Evolutionary conservation across 371 early-diverging fungal species (phyloP).

Genomic region (Batkoa obscura): DNA sequence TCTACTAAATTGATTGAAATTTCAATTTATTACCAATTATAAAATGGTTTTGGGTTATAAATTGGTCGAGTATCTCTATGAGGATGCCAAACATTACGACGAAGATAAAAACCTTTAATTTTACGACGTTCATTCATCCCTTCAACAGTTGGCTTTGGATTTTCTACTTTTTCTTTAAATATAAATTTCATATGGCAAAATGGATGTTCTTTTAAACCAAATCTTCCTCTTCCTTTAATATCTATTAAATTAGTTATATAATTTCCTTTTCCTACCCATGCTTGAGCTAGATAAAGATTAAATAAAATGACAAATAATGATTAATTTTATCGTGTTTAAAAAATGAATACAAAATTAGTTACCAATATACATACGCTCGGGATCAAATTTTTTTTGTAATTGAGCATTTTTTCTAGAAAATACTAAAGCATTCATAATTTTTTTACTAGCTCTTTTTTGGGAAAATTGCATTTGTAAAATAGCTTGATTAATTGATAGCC

Average conservation of each 20-base stretch:
- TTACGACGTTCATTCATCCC: slow-evolving; percentile 24
- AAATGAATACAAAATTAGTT: slow-evolving; percentile 4
- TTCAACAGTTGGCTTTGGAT: slow-evolving; percentile 12
- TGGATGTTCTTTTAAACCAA: slow-evolving; percentile 60
- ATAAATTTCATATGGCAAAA: slow-evolving; percentile 67
- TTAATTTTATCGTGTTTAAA: neutral
- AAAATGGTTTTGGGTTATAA: slow-evolving; percentile 48
- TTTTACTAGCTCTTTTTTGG: slow-evolving; percentile 50
- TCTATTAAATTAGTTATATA: slow-evolving; percentile 43
- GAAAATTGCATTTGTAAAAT: slow-evolving; percentile 75
- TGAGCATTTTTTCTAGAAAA: slow-evolving; percentile 52
- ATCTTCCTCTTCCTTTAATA: slow-evolving; percentile 63
- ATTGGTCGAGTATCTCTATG: slow-evolving; percentile 53
- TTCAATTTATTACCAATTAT: no score
- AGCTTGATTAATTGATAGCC: slow-evolving; percentile 58
- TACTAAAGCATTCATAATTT: slow-evolving; percentile 44
- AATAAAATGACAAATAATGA: neutral
- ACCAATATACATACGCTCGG: slow-evolving; percentile 30
- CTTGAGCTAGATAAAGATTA: slow-evolving; percentile 25
- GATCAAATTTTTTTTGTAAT: slow-evolving; percentile 43
- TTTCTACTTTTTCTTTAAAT: slow-evolving; percentile 31
- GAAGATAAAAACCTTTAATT: slow-evolving; percentile 22
- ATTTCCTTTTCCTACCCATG: slow-evolving; percentile 80
- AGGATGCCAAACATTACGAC: slow-evolving; percentile 49
- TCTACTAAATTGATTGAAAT: no score